Percentiles rank a stretch among this genome's conserved stretches.
Evolutionary conservation across 495 filamentous ascomycete genomes (phyloP).

Genomic region (Podospora pseudoanserina): DNA sequence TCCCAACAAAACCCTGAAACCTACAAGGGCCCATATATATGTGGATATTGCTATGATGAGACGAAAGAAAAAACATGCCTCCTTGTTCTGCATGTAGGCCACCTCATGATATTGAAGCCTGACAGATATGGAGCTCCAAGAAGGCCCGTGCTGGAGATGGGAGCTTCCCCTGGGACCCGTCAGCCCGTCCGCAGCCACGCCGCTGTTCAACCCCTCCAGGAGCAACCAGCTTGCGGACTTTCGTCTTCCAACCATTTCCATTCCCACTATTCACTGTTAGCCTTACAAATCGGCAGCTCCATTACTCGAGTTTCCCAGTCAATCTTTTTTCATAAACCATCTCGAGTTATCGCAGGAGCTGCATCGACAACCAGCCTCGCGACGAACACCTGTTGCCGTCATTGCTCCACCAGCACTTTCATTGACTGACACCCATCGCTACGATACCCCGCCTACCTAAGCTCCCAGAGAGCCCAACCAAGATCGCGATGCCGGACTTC

Average conservation of each 20-base stretch:
- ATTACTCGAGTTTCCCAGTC: background rate
- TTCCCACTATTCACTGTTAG: slow-evolving; percentile 6
- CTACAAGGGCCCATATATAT: background rate
- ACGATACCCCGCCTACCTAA: slow-evolving; percentile 10
- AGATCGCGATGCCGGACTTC: slow-evolving; percentile 51
- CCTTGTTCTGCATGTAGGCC: background rate
- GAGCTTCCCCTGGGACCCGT: slow-evolving; percentile 6
- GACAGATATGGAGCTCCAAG: slow-evolving; percentile 4
- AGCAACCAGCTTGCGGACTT: slow-evolving; percentile 3
- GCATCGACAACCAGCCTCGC: background rate
- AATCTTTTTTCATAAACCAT: background rate
- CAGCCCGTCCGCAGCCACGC: background rate
- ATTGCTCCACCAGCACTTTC: slow-evolving; percentile 3
- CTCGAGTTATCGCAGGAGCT: background rate
- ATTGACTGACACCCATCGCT: background rate
- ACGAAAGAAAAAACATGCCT: background rate
- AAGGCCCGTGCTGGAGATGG: background rate
- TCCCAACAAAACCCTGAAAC: background rate
- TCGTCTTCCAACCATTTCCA: slow-evolving; percentile 27
- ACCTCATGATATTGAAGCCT: slow-evolving; percentile 12
- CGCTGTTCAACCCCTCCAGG: slow-evolving; percentile 7
- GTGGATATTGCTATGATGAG: background rate
- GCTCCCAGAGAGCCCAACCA: background rate
- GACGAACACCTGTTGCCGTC: slow-evolving; percentile 2
- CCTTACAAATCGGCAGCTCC: slow-evolving; percentile 20